Base-by-base conservation (phyloP, 129 eudicot genomes). In the Escallonia rubra region DNA sequence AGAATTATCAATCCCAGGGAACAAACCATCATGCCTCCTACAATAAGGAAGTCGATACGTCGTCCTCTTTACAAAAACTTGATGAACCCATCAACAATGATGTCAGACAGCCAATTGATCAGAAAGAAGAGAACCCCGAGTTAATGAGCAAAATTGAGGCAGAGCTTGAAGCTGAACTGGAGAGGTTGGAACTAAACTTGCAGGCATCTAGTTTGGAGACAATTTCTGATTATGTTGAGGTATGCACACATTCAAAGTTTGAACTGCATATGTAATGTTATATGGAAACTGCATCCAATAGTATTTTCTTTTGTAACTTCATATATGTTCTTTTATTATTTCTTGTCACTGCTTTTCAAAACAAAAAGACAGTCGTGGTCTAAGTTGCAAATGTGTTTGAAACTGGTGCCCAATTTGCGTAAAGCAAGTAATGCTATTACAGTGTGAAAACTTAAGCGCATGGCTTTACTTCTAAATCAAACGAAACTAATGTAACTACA, bases 161-260 rank as follows among this genome's bases (percentile, higher is more conserved):
- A 7, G 96, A 90, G 76, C 95, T 90, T 64, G 88, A 86, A 90
- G 96, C 88, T 69, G 96, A 90, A 80, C 79, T 90, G 38, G 88
- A 82, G 61, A 81, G 78, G 80, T 80, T 90, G 77, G 90, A 83
- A 69, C 41, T 72, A 51, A 90, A 69, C 81, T 81, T 87, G 84
- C 77, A 68, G 42, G 77, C 90, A 42, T 81, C 85, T 15, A 65
- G 59, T 15, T 64, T 91, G 79, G 81, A 83, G 71, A 84, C 71
- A 66, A 41, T 85, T 47, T 74, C 83, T 7, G 72, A 83, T 77
- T 56, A 70, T 43, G 75, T 75, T 43, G 88, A 81, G 97, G 94
- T 82, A 79, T 75, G 81, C 57, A 42, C 47, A 44, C 49, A 59
- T 59, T 57, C 14, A n/a, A 52, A 5, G n/a, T 8, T 8, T 12